phyloP scores from a whole-genome alignment of 192 early-diverging fungal genomes.

The Coemansia sp. region DNA sequence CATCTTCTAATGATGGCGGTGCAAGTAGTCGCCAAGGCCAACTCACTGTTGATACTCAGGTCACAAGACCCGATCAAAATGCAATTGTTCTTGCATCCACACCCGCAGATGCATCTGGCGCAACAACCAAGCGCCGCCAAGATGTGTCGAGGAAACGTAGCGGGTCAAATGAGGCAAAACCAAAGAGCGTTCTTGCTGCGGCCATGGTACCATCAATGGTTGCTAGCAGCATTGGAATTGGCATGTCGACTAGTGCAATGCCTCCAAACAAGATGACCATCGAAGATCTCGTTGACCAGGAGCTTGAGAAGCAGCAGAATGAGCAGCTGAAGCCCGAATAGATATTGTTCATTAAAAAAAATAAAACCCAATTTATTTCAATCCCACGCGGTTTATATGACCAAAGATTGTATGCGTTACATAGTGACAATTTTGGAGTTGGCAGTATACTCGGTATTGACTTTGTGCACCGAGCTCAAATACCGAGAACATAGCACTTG shows the following conservation, averaged over 20 bases:
- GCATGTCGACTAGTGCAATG: slow-evolving; percentile 52
- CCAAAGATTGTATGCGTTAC: not conserved
- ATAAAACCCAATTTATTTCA: not conserved
- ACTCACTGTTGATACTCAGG: slow-evolving; percentile 6
- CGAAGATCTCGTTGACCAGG: slow-evolving; percentile 47
- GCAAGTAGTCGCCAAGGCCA: not conserved
- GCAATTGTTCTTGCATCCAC: not conserved
- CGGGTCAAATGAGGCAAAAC: slow-evolving; percentile 21
- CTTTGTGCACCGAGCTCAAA: too few species aligned
- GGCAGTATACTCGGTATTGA: too few species aligned
- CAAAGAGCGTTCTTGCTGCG: slow-evolving; percentile 35
- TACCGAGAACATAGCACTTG: too few species aligned
- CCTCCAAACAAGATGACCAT: slow-evolving; percentile 51
- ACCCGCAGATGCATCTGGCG: slow-evolving; percentile 1
- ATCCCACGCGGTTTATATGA: not conserved
- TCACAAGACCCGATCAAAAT: slow-evolving; percentile 3
- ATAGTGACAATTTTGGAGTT: too few species aligned
- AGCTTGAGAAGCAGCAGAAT: slow-evolving; percentile 30
- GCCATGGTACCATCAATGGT: slow-evolving; percentile 53
- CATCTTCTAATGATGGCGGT: not conserved
- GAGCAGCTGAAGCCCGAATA: slow-evolving; percentile 1
- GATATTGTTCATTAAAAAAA: not conserved
- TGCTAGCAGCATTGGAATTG: slow-evolving; percentile 48
- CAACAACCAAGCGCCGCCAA: slow-evolving; percentile 1
- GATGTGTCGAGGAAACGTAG: slow-evolving; percentile 33